Percentiles rank a stretch among this genome's conserved stretches.
Evolutionary conservation across 225 moss, liverwort and hornwort genomes (phyloP).

Genomic region (Lunularia cruciata): DNA sequence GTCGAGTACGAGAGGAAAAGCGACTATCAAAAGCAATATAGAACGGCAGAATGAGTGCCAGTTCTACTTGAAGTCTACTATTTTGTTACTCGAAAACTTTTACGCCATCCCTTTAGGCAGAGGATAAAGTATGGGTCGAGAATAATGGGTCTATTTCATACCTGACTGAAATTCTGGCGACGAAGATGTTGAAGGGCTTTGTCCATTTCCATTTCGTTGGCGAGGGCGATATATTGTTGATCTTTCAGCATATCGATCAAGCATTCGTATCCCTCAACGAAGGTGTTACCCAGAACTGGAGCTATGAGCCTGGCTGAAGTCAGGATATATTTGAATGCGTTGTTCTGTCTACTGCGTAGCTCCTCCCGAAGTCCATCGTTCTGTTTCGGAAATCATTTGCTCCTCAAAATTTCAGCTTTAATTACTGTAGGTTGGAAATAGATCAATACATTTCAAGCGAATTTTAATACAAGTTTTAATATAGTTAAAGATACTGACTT

Average conservation of each 20-base stretch:
- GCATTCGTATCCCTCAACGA: conserved; percentile 86
- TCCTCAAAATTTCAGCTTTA: background rate
- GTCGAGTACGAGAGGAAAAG: no score
- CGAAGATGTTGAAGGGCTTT: conserved; percentile 84
- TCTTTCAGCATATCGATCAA: conserved; percentile 81
- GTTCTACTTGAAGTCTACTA: no score
- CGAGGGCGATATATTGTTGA: conserved; percentile 64
- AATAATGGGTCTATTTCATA: no score
- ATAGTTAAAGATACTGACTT: conserved; percentile 40
- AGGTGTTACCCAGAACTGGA: conserved; percentile 59
- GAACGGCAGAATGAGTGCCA: no score
- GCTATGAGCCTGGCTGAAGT: conserved; percentile 78
- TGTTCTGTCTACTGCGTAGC: conserved; percentile 59
- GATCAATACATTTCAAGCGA: background rate
- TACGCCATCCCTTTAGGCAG: no score
- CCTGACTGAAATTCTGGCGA: conserved; percentile 68
- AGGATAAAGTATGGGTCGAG: no score
- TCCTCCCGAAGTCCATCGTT: conserved; percentile 66
- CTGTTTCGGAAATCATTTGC: conserved; percentile 31
- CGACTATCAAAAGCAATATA: no score
- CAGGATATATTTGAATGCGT: conserved; percentile 68
- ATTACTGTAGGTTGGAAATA: no score
- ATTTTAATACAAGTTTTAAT: no score
- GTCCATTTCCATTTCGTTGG: conserved; percentile 93
- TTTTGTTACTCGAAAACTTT: no score